phyloP scores from a whole-genome alignment of 1,284 basidiomycete genomes.

The Marasmius fiardii region DNA sequence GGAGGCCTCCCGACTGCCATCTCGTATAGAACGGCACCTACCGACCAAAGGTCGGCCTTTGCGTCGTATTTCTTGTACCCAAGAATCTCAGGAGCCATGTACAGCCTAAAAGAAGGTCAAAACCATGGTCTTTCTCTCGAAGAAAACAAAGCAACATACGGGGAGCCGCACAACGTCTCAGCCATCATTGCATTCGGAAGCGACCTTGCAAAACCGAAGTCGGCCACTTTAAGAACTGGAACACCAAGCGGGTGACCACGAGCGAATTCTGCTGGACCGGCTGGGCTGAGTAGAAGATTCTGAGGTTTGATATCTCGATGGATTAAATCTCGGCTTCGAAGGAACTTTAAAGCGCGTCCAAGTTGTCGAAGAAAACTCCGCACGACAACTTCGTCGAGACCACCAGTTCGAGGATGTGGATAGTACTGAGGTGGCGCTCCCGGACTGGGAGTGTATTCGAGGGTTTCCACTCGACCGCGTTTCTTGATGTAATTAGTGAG shows the following conservation, averaged over 20 bases:
- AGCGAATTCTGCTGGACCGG: conserved; percentile 73
- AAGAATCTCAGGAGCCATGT: conserved; percentile 99
- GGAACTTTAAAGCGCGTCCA: conserved; percentile 90
- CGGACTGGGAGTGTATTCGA: conserved; percentile 73
- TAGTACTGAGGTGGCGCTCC: conserved; percentile 77
- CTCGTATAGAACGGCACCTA: conserved; percentile 95
- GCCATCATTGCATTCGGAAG: conserved; percentile 93
- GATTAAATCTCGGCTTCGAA: conserved; percentile 87
- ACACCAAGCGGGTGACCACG: conserved; percentile 90
- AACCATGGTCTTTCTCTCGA: neutral
- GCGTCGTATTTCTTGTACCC: conserved; percentile 98
- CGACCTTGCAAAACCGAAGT: conserved; percentile 96
- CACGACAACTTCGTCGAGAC: conserved; percentile 88
- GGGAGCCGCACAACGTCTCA: conserved; percentile 96
- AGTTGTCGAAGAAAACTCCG: conserved; percentile 93
- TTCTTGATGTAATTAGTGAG: conserved; percentile 96
- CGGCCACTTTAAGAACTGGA: conserved; percentile 94
- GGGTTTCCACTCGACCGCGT: conserved; percentile 79
- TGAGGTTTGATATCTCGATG: conserved; percentile 98
- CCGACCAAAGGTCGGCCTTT: conserved; percentile 97
- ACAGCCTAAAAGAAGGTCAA: conserved; percentile 60
- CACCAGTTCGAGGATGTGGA: conserved; percentile 88
- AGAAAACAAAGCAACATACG: conserved; percentile 49
- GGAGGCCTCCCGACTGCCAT: conserved; percentile 93
- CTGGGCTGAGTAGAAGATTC: conserved; percentile 89